phyloP scores from a whole-genome alignment of 768 basidiomycete genomes.

The Kwoniella mangroviensis region DNA sequence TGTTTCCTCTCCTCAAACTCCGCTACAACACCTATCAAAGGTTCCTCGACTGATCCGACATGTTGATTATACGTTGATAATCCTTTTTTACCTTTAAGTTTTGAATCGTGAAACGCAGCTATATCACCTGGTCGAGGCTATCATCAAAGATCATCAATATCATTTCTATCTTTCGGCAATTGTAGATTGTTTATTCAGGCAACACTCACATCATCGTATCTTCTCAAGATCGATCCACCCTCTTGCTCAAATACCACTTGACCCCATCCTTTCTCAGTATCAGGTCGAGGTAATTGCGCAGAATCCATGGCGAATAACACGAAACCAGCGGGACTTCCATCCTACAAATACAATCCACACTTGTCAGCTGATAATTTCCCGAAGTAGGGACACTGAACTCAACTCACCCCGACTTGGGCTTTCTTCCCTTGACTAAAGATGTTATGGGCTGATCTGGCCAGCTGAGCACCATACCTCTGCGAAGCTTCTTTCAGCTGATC shows the following conservation, averaged over 20 bases:
- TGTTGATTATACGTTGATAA: conserved; percentile 72
- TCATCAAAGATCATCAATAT: neutral
- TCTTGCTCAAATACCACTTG: conserved; percentile 77
- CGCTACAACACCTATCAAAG: conserved; percentile 73
- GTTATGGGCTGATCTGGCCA: conserved; percentile 71
- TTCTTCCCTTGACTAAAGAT: conserved; percentile 78
- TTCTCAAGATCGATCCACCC: conserved; percentile 69
- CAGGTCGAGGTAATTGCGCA: conserved; percentile 60
- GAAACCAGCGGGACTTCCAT: conserved; percentile 82
- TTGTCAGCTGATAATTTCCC: neutral
- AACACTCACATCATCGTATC: conserved; percentile 66
- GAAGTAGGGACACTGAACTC: too few relatives aligned
- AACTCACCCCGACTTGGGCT: conserved; percentile 67
- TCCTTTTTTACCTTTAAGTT: conserved; percentile 77
- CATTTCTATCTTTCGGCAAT: too few relatives aligned
- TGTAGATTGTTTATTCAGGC: neutral
- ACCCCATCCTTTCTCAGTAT: conserved; percentile 62
- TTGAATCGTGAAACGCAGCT: conserved; percentile 73
- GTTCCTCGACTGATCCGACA: conserved; percentile 63
- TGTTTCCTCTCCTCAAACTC: conserved; percentile 87
- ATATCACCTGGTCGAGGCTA: conserved; percentile 74
- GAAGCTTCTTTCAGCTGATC: conserved; percentile 75
- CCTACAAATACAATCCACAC: conserved; percentile 53
- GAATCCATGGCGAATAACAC: conserved; percentile 69
- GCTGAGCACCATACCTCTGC: conserved; percentile 74